Evolutionary conservation across 208 protist species (phyloP).

Genomic region (Zelonia costaricensis): DNA sequence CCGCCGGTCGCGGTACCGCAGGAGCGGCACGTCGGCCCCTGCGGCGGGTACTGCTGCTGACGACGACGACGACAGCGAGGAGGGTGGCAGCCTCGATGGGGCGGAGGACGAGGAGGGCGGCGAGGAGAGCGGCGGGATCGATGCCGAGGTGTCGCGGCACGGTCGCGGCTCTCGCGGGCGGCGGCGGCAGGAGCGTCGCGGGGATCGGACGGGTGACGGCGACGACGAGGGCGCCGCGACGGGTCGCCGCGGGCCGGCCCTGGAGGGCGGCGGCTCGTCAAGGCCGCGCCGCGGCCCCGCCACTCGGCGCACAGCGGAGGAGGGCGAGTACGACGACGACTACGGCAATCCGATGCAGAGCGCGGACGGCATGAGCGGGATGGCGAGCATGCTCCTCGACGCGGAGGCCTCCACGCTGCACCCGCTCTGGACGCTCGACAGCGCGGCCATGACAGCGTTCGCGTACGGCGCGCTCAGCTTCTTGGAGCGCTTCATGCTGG

Average conservation of each 20-base stretch:
- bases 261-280: too few relatives aligned
- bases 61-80: slow-evolving; percentile 1
- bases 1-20: slow-evolving; percentile 1
- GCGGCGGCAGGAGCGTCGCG: too few relatives aligned
- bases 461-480: slow-evolving; percentile 71
- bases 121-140: too few relatives aligned
- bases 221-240: too few relatives aligned
- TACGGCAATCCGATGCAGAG: not conserved
- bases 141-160: too few relatives aligned
- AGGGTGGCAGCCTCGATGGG: not conserved
- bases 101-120: slow-evolving; percentile 3
- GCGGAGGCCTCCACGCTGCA: slow-evolving; percentile 43
- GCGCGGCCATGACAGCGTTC: slow-evolving; percentile 57
- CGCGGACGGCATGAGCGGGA: not conserved
- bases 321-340: not conserved
- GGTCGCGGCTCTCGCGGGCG: too few relatives aligned
- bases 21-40: not conserved
- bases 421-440: slow-evolving; percentile 58
- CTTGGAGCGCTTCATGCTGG: slow-evolving; percentile 67
- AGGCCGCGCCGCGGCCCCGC: too few relatives aligned
- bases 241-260: too few relatives aligned
- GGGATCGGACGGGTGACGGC: too few relatives aligned
- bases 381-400: slow-evolving; percentile 24
- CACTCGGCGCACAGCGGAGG: too few relatives aligned
- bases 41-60: not conserved